Evolutionary conservation across 23 red algal species (phyloP), one percentile per base, ranked within the genome.

Genomic region (Gracilariopsis chorda): DNA sequence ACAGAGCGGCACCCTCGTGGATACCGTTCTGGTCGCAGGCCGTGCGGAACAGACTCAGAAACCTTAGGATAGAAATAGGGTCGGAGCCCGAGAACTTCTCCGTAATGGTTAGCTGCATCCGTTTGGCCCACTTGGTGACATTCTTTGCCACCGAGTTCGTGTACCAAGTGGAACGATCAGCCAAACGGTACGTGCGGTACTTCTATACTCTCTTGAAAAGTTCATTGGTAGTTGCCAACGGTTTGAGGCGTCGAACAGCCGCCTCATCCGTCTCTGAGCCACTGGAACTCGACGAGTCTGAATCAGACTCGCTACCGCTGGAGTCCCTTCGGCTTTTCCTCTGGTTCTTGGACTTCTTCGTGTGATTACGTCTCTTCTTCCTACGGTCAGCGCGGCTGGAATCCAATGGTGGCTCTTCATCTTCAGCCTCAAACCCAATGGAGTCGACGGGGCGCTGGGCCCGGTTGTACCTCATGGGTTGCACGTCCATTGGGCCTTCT

Each of bases 161-260:
- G 40, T 82, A 82, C 24, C 36, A 16, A 0, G 51, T 39, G 1
- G 51, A 82, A 4, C 4, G 37, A 44, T 82, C 48, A 17, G 49
- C 55, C 49, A 82, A 29, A 5, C 52, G 44, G 35, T 82, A 63
- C 8, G 78, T 58, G 37, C 53, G 48, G 34, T 37, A 82, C 10
- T 82, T 35, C 48, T 61, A 49, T 14, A 65, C 78, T 35, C 37
- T 53, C 48, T 41, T 44, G 25, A 82, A 82, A 30, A 82, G 53
- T 24, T 62, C 48, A 62, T 82, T 82, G 57, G 57, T 62, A 30
- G 57, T 62, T 62, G 33, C 57, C n/a, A 62, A 62, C 57, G 21
- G 57, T 17, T 62, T 62, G 21, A 62, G 57, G 57, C 57, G 57
- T 30, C 21, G 57, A 62, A 62, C 57, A 62, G 57, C 57, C 57